phyloP scores from a whole-genome alignment of 257 asterid genomes.

The Solanum etuberosum region DNA sequence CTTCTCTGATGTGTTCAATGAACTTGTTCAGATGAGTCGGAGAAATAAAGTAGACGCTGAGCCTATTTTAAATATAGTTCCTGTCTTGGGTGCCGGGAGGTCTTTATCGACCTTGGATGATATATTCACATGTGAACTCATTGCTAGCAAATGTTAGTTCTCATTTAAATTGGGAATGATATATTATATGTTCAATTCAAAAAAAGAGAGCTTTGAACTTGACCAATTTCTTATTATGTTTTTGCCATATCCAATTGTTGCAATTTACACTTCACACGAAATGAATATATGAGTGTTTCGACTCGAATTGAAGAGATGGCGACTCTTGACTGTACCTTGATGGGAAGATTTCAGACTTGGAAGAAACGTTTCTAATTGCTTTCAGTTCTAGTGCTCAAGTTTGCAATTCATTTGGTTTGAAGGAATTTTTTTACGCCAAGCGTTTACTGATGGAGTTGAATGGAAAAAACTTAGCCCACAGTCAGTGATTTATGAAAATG shows the following conservation, averaged over 20 bases:
- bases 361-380: not conserved
- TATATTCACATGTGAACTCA: conserved; percentile 66
- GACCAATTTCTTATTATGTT: not conserved
- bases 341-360: not conserved
- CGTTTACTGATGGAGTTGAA: not conserved
- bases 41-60: conserved; percentile 14
- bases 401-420: not conserved
- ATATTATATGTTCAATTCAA: not conserved
- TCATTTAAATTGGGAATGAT: not conserved
- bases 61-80: conserved; percentile 58
- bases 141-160: conserved; percentile 46
- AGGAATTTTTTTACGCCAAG: not conserved
- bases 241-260: not conserved
- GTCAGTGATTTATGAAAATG: not conserved
- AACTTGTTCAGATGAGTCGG: conserved; percentile 34
- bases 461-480: not conserved
- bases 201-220: not conserved
- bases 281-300: not conserved
- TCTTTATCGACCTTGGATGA: conserved; percentile 33
- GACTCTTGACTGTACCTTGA: not conserved
- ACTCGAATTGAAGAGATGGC: not conserved
- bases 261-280: not conserved
- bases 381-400: not conserved
- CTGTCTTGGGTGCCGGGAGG: conserved; percentile 68
- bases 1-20: conserved; percentile 40